A percentile compares a stretch with the other conserved stretches of the same genome.
phyloP scores from a whole-genome alignment of 306 rosid genomes.

The Luffa aegyptiaca region DNA sequence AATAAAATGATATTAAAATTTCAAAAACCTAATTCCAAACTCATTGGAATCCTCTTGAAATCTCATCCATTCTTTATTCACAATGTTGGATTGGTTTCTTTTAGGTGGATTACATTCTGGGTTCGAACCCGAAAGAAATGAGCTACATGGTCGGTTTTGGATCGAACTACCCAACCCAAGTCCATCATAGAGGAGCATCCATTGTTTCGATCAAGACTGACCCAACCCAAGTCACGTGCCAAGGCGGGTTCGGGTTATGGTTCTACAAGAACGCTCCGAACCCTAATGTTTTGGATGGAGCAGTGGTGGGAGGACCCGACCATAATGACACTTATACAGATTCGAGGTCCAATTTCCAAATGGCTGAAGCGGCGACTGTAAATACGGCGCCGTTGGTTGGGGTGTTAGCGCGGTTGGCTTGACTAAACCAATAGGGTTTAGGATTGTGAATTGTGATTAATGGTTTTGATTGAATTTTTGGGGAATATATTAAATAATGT shows the following conservation, averaged over 20 bases:
- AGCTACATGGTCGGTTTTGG: constrained; percentile 76
- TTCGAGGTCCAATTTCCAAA: constrained; percentile 23
- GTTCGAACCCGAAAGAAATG: constrained; percentile 33
- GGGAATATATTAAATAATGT: neutral
- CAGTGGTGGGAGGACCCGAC: constrained; percentile 36
- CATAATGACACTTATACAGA: constrained; percentile 22
- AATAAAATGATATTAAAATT: no score
- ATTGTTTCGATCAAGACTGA: constrained; percentile 35
- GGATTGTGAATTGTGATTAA: neutral
- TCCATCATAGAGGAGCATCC: constrained; percentile 70
- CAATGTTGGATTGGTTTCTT: neutral
- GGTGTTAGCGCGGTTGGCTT: constrained; percentile 42
- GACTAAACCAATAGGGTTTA: neutral
- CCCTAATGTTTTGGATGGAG: constrained; percentile 51
- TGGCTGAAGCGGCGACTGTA: constrained; percentile 38
- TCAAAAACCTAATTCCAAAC: no score
- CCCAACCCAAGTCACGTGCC: constrained; percentile 20
- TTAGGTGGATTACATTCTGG: constrained; percentile 52
- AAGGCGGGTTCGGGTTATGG: constrained; percentile 31
- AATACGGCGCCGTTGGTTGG: constrained; percentile 42
- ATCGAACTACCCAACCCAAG: constrained; percentile 24
- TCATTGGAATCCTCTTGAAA: no score
- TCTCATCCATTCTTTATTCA: neutral
- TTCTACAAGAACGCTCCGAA: constrained; percentile 29
- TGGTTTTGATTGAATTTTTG: neutral